Evolutionary conservation across 2,329 filamentous ascomycete species (phyloP), one percentile per base, ranked within the genome.

Genomic region (Ophiostoma pallidulum): DNA sequence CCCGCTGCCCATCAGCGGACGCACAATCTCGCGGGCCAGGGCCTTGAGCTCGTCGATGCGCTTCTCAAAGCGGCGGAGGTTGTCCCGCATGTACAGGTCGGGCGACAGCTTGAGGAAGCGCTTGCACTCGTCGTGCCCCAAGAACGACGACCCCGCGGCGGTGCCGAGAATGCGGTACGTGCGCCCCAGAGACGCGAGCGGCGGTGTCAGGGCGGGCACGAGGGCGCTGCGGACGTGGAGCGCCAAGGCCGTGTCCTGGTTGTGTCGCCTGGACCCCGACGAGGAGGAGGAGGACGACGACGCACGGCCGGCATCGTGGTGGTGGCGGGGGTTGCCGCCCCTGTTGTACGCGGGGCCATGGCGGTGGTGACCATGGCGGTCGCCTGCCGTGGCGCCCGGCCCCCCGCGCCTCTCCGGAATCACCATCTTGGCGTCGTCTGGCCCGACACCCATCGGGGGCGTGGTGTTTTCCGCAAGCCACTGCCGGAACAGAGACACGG

Each of bases 381-480:
- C 45, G 13, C 44, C 16, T 8, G 19, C n/a, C n/a, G n/a, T 13
- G n/a, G 36, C 40, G 9, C 43, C 43, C 36, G 51, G 53, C 42
- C 54, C 55, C 28, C n/a, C n/a, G n/a, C 58, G 61, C 37, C 50
- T 62, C 56, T 46, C 64, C 48, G 58, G 53, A 12, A 67, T 19
- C 41, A 39, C 29, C 3, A 35, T 22, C 26, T 45, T 51, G 35
- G 47, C 14, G 9, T 46, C 49, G 10, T 35, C 31, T 8, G 20
- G 33, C 14, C 14, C 28, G 8, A 16, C 54, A 3, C 73, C 65
- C 0, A 79, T 78, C 4, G 82, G 75, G 0, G 87, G 84, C 2
- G 86, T 84, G 4, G 86, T 94, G 63, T 89, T 91, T 58, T 96
- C 90, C 4, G 88, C 87, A 7, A 96, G 73, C 89, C 90, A 96